Percentiles rank a stretch among this genome's conserved stretches.
Conservation (phyloP, 176 grass and related monocot species). For the Cocos nucifera region DNA sequence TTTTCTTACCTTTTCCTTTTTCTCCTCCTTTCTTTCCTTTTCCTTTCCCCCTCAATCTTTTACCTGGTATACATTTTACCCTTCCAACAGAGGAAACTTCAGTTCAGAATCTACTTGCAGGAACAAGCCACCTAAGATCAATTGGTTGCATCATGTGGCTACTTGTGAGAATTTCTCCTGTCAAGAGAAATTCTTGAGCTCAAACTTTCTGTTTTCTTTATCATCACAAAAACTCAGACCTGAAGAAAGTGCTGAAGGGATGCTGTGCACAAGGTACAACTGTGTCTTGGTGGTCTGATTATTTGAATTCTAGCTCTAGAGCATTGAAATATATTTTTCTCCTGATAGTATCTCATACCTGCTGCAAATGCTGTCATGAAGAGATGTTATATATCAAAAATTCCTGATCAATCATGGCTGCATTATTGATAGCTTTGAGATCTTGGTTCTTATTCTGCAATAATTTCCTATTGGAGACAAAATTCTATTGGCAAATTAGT, state of each 20-base stretch:
- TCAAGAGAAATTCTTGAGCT: conserved; percentile 52
- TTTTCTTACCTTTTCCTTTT: too few species aligned
- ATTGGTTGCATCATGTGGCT: conserved; percentile 53
- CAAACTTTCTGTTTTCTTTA: conserved; percentile 75
- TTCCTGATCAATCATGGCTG: too few species aligned
- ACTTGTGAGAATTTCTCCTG: conserved; percentile 32
- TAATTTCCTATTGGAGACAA: too few species aligned
- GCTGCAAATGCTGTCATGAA: too few species aligned
- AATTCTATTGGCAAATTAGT: too few species aligned
- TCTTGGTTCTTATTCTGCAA: too few species aligned
- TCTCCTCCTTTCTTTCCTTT: too few species aligned
- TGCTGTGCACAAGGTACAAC: conserved; percentile 52
- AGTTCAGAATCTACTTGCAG: conserved; percentile 20
- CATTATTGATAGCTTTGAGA: too few species aligned
- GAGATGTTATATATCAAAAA: too few species aligned
- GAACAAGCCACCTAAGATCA: conserved; percentile 40
- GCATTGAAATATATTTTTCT: neutral
- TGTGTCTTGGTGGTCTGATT: conserved; percentile 2
- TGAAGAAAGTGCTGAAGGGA: conserved; percentile 23
- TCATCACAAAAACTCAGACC: conserved; percentile 46
- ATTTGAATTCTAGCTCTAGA: conserved; percentile 2
- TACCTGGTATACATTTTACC: neutral
- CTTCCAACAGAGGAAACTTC: neutral
- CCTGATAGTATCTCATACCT: neutral
- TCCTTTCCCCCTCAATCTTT: too few species aligned